Evolutionary conservation across 345 rosid species (phyloP).

Genomic region (Syzygium aromaticum): DNA sequence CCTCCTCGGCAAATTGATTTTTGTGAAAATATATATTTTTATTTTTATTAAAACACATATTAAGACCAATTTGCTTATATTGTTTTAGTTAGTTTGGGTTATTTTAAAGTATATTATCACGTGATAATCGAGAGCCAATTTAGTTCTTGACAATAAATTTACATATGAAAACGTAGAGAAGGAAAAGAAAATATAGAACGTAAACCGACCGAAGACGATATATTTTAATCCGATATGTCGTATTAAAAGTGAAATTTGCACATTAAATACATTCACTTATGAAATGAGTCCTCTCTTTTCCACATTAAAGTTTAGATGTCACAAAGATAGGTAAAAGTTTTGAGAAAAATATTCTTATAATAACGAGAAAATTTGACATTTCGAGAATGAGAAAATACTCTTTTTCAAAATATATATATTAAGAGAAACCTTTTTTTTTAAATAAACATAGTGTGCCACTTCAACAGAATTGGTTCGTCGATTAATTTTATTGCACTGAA

Average conservation of each 20-base stretch:
- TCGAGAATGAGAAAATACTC: accelerated
- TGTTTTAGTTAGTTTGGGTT: background rate
- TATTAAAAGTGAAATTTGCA: background rate
- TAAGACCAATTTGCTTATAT: background rate
- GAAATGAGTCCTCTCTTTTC: background rate
- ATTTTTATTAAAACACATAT: background rate
- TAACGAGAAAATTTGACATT: too few relatives aligned
- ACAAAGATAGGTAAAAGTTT: background rate
- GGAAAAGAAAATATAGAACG: too few relatives aligned
- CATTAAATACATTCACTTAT: background rate
- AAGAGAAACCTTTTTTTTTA: too few relatives aligned
- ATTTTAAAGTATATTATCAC: too few relatives aligned
- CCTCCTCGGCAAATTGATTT: background rate
- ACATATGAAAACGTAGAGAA: too few relatives aligned
- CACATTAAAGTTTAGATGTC: background rate
- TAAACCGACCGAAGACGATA: background rate
- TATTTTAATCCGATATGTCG: too few relatives aligned
- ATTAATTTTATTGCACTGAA: background rate
- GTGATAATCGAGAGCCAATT: background rate
- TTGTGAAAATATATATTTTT: background rate
- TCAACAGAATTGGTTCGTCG: background rate
- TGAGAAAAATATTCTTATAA: background rate
- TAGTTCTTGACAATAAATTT: background rate
- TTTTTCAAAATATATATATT: too few relatives aligned
- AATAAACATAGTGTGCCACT: background rate